A percentile compares a stretch with the other conserved stretches of the same genome.
Conservation (phyloP, 495 filamentous ascomycete species). For the Neurospora sp. region DNA sequence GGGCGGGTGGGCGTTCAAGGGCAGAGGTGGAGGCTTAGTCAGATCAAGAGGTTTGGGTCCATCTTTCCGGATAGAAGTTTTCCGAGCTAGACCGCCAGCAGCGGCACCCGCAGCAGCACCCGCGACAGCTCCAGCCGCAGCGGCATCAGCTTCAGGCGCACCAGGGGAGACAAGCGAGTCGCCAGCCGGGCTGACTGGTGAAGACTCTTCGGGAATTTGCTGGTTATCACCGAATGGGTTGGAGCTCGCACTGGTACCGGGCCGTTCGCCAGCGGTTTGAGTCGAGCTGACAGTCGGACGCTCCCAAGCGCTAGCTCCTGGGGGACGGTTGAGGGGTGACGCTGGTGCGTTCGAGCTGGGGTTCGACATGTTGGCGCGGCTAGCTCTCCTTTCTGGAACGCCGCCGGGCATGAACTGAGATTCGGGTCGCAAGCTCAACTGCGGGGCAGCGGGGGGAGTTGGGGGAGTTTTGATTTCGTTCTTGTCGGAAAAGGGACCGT, state of each 20-base stretch:
- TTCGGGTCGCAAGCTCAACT: slow-evolving; percentile 75
- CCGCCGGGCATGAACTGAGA: slow-evolving; percentile 78
- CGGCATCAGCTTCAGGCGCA: slow-evolving; percentile 1
- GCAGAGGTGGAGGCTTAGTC: slow-evolving; percentile 27
- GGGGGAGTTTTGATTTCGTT: slow-evolving; percentile 24
- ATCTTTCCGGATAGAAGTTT: slow-evolving; percentile 36
- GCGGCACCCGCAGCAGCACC: slow-evolving; percentile 21
- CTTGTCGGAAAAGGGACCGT: slow-evolving; percentile 34
- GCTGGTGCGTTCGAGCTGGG: slow-evolving; percentile 30
- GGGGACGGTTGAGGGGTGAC: slow-evolving; percentile 16
- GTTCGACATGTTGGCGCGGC: slow-evolving; percentile 36
- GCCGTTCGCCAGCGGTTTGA: slow-evolving; percentile 24
- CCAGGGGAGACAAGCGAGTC: slow-evolving; percentile 19
- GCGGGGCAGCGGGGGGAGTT: slow-evolving; percentile 44
- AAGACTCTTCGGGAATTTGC: slow-evolving; percentile 19
- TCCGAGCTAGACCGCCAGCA: slow-evolving; percentile 26
- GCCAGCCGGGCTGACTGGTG: slow-evolving; percentile 14
- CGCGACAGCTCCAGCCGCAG: slow-evolving; percentile 2
- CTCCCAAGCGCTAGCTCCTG: slow-evolving; percentile 33
- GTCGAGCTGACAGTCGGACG: slow-evolving; percentile 13
- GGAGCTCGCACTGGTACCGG: slow-evolving; percentile 33
- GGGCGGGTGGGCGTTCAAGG: slow-evolving; percentile 26
- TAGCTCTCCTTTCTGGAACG: slow-evolving; percentile 28
- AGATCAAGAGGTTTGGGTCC: slow-evolving; percentile 38
- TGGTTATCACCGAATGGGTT: slow-evolving; percentile 44